Percentiles rank a stretch among this genome's conserved stretches.
Conservation (phyloP, 257 asterid genomes). For the Fraxinus cuspidata region DNA sequence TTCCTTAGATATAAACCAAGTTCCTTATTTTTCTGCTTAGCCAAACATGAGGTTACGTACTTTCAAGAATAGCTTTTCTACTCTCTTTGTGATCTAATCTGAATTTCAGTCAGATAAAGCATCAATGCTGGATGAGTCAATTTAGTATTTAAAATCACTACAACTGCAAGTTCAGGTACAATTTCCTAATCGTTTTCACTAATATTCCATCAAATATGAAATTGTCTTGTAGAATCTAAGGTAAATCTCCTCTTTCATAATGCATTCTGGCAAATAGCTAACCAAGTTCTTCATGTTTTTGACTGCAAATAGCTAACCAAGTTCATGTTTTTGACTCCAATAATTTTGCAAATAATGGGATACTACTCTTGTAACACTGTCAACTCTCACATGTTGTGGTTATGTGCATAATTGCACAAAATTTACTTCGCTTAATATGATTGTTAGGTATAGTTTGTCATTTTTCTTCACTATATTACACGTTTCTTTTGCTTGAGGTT, state of each 20-base stretch:
- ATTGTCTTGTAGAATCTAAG: neutral
- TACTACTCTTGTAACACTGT: neutral
- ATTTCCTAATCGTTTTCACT: neutral
- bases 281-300: neutral
- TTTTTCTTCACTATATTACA: too few species aligned
- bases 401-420: too few species aligned
- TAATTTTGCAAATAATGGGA: neutral
- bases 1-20: neutral
- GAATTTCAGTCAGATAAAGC: slow-evolving; percentile 76
- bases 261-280: neutral
- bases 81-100: neutral
- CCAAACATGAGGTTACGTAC: neutral
- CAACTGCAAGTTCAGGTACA: slow-evolving; percentile 84
- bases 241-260: neutral
- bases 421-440: neutral
- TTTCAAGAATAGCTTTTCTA: neutral
- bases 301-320: neutral
- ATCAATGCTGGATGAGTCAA: slow-evolving; percentile 86
- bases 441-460: neutral
- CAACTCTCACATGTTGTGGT: neutral
- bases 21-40: neutral
- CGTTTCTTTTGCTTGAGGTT: too few species aligned
- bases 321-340: neutral
- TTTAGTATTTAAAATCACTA: slow-evolving; percentile 77
- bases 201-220: neutral